A percentile compares a stretch with the other conserved stretches of the same genome.
phyloP scores from a whole-genome alignment of 1,284 basidiomycete species.

The Peniophora sp. region DNA sequence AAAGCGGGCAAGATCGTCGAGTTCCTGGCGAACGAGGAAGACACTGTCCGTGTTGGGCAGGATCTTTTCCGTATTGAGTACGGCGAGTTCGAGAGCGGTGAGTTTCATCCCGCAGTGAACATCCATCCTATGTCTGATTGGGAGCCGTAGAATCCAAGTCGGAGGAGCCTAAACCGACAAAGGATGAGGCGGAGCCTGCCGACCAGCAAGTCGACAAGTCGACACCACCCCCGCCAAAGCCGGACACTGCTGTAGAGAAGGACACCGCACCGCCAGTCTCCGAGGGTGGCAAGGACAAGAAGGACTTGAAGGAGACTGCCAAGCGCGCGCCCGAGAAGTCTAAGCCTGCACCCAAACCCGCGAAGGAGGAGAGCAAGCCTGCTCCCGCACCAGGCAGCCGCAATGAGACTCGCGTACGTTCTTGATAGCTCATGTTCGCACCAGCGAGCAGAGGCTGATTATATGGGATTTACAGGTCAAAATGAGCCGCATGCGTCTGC shows the following conservation, averaged over 20 bases:
- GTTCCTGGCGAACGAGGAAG: slow-evolving; percentile 84
- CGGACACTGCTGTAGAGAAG: slow-evolving; percentile 19
- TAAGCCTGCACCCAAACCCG: slow-evolving; percentile 16
- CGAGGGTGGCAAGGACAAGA: slow-evolving; percentile 30
- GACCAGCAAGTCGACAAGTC: slow-evolving; percentile 41
- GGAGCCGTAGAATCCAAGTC: slow-evolving; percentile 17
- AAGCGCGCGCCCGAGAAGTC: slow-evolving; percentile 26
- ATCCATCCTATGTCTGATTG: neutral
- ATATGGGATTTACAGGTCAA: slow-evolving; percentile 59
- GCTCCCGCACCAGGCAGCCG: slow-evolving; percentile 48
- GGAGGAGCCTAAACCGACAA: slow-evolving; percentile 20
- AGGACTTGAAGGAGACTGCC: slow-evolving; percentile 31
- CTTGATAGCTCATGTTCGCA: neutral
- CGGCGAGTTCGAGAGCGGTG: slow-evolving; percentile 35
- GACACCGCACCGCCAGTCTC: slow-evolving; percentile 18
- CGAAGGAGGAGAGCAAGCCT: slow-evolving; percentile 26
- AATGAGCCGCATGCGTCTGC: slow-evolving; percentile 96
- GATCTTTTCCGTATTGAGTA: slow-evolving; percentile 91
- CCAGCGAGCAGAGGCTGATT: neutral
- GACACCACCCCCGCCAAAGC: slow-evolving; percentile 30
- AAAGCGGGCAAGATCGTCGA: slow-evolving; percentile 85
- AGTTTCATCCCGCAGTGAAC: neutral
- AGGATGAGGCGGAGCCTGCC: slow-evolving; percentile 40
- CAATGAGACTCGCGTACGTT: slow-evolving; percentile 76
- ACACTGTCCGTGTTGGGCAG: slow-evolving; percentile 92